A percentile compares a stretch with the other conserved stretches of the same genome.
Evolutionary conservation across 2,329 filamentous ascomycete genomes (phyloP).

Genomic region (Simplicillium sp.): DNA sequence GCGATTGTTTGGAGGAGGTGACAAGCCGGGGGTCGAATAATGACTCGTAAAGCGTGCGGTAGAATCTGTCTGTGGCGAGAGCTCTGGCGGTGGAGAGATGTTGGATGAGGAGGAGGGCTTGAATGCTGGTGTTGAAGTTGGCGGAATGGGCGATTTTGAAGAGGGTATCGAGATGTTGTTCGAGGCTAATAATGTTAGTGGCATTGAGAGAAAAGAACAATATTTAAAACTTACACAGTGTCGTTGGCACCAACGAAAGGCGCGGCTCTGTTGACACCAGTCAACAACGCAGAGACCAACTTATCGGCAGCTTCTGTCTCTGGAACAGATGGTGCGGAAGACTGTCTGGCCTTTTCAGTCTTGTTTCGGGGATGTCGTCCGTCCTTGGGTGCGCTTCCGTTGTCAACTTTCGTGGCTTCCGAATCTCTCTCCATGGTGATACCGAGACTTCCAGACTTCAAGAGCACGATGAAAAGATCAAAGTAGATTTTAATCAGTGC

Average conservation of each 20-base stretch:
- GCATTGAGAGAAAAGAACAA: not conserved
- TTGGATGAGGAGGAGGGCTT: conserved; percentile 90
- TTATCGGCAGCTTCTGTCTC: conserved; percentile 71
- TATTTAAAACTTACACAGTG: conserved; percentile 46
- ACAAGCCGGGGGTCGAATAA: conserved; percentile 81
- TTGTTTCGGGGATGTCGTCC: conserved; percentile 9
- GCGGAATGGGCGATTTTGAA: conserved; percentile 95
- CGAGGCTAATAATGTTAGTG: conserved; percentile 43
- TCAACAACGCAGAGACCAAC: conserved; percentile 81
- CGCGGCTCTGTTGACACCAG: conserved; percentile 90
- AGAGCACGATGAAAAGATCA: conserved; percentile 69
- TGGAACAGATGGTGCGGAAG: conserved; percentile 32
- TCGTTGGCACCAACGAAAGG: conserved; percentile 82
- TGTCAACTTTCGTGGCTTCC: conserved; percentile 22
- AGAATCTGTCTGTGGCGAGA: conserved; percentile 81
- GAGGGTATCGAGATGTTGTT: conserved; percentile 84
- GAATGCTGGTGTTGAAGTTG: conserved; percentile 97
- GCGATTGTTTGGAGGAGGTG: conserved; percentile 85
- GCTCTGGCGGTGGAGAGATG: conserved; percentile 78
- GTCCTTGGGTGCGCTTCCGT: conserved; percentile 5
- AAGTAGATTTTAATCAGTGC: conserved; percentile 88
- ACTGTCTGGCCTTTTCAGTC: conserved; percentile 14
- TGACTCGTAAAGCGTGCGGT: conserved; percentile 91
- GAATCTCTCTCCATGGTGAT: conserved; percentile 35
- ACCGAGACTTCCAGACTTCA: conserved; percentile 49